Percentiles rank a stretch among this genome's conserved stretches.
These are phyloP conservation scores for Hamamelis virginiana DNA, from an alignment of 164 flowering plant genomes.

Conservation along the genomic window DNA sequence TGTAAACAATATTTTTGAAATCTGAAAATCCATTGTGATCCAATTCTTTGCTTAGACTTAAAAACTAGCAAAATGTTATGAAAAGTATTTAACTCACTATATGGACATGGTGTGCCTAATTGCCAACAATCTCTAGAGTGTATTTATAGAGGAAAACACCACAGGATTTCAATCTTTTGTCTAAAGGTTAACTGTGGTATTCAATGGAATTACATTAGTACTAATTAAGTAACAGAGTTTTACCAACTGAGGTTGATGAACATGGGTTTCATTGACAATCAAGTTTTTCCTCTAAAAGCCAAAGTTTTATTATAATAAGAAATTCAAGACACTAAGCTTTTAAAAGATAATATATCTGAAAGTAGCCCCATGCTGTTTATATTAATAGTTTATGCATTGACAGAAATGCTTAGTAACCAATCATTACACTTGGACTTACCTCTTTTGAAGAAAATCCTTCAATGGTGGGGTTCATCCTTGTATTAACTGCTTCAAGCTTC, in stretches of 20 bases:
- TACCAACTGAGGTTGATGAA: neutral
- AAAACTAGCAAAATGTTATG: neutral
- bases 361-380: neutral
- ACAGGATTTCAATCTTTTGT: too few relatives aligned
- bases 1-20: neutral
- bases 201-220: too few relatives aligned
- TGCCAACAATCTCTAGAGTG: too few relatives aligned
- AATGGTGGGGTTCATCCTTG: constrained; percentile 52
- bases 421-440: constrained; percentile 51
- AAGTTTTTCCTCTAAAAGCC: neutral
- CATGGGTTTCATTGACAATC: neutral
- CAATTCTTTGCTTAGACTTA: neutral
- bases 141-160: too few relatives aligned
- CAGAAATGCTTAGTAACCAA: neutral
- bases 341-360: neutral
- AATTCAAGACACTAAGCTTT: neutral
- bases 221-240: too few relatives aligned
- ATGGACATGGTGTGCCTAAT: too few relatives aligned
- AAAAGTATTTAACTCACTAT: neutral
- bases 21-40: neutral
- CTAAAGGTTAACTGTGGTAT: too few relatives aligned
- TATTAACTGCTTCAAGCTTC: constrained; percentile 96
- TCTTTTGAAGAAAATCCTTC: constrained; percentile 73
- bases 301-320: neutral
- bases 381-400: neutral